A percentile compares a stretch with the other conserved stretches of the same genome.
Evolutionary conservation across 306 rosid species (phyloP).

Genomic region (Hippophae rhamnoides): DNA sequence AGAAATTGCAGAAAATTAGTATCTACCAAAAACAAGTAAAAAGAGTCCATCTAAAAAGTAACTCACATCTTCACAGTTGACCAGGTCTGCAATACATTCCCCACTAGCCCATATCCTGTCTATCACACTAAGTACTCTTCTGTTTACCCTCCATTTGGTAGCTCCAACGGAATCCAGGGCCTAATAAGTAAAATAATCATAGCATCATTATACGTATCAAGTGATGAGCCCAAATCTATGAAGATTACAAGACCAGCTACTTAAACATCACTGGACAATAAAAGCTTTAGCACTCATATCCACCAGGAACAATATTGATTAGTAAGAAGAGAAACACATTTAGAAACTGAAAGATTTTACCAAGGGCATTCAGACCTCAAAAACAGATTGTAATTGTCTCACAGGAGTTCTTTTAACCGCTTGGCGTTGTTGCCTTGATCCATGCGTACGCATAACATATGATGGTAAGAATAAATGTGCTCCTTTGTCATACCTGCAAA

Average conservation of each 20-base stretch:
- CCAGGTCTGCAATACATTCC: constrained; percentile 73
- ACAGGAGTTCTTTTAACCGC: constrained; percentile 60
- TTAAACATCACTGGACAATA: too few relatives aligned
- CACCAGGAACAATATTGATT: too few relatives aligned
- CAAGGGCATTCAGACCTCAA: constrained; percentile 46
- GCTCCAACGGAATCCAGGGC: constrained; percentile 82
- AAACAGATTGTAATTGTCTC: constrained; percentile 57
- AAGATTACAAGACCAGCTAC: not conserved
- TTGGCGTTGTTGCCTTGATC: constrained; percentile 89
- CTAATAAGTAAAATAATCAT: constrained; percentile 30
- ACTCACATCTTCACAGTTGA: constrained; percentile 73
- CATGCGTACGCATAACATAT: constrained; percentile 84
- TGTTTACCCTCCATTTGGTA: constrained; percentile 87
- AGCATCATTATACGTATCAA: constrained; percentile 22
- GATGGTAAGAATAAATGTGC: constrained; percentile 90
- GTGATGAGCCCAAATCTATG: constrained; percentile 3
- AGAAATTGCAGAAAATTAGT: constrained; percentile 4
- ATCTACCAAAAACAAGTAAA: constrained; percentile 13
- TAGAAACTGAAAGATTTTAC: constrained; percentile 3
- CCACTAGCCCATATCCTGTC: constrained; percentile 94
- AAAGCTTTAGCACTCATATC: too few relatives aligned
- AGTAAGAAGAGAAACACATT: not conserved
- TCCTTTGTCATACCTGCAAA: constrained; percentile 75
- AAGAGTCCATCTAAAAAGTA: constrained; percentile 5
- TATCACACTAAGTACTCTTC: constrained; percentile 60